A percentile compares a stretch with the other conserved stretches of the same genome.
Evolutionary conservation across 768 basidiomycete species (phyloP).

Genomic region (Russula earlei): DNA sequence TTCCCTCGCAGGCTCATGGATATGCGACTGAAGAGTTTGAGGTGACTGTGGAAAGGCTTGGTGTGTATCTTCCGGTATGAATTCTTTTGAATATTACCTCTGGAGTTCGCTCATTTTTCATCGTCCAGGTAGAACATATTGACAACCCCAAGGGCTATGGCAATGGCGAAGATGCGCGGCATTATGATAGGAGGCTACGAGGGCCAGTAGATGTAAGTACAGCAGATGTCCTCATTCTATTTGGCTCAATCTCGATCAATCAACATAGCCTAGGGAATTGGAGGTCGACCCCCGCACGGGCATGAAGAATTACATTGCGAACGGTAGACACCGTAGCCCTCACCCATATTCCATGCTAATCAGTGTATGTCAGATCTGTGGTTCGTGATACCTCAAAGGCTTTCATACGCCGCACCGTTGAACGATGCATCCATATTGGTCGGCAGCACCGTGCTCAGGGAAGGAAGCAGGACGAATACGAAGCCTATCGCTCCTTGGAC

Average conservation of each 20-base stretch:
- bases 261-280: slow-evolving; percentile 58
- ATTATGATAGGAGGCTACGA: slow-evolving; percentile 66
- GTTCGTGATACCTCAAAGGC: slow-evolving; percentile 70
- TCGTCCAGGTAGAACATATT: slow-evolving; percentile 65
- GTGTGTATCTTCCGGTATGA: slow-evolving; percentile 72
- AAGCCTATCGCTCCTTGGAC: slow-evolving; percentile 75
- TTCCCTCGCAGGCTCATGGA: slow-evolving; percentile 49
- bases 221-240: neutral
- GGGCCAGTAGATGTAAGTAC: slow-evolving; percentile 64
- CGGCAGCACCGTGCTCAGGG: slow-evolving; percentile 49
- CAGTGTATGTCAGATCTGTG: slow-evolving; percentile 45
- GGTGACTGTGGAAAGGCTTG: slow-evolving; percentile 74
- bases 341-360: neutral
- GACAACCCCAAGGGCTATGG: slow-evolving; percentile 91
- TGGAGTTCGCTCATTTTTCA: neutral
- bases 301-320: slow-evolving; percentile 64
- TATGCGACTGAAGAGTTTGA: slow-evolving; percentile 81
- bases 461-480: slow-evolving; percentile 61
- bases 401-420: slow-evolving; percentile 62
- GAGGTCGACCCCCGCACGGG: slow-evolving; percentile 79
- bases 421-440: slow-evolving; percentile 73
- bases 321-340: neutral
- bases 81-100: neutral
- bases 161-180: slow-evolving; percentile 71
- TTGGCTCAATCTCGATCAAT: neutral